These are phyloP conservation scores for Claviceps monticola DNA, from an alignment of 2,329 filamentous ascomycete genomes.

Conservation along the genomic window DNA sequence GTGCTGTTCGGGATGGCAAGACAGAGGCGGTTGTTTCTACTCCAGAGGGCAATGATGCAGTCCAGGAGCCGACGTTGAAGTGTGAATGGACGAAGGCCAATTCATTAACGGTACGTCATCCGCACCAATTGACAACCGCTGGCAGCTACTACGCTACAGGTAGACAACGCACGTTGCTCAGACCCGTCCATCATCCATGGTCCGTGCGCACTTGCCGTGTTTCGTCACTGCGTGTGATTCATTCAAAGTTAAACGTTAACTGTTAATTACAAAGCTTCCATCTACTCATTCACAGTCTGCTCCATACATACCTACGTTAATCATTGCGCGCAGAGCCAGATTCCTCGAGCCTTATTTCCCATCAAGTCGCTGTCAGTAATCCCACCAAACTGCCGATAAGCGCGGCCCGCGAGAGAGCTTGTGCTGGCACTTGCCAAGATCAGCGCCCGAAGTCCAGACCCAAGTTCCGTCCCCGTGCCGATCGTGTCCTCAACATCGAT, in stretches of 20 bases:
- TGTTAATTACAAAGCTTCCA: too few species aligned
- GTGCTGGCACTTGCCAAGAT: neutral
- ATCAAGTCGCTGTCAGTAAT: neutral
- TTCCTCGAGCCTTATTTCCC: neutral
- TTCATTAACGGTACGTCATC: too few species aligned
- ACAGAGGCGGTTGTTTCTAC: neutral
- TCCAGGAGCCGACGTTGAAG: neutral
- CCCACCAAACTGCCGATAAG: neutral
- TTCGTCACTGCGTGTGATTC: too few species aligned
- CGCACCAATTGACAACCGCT: too few species aligned
- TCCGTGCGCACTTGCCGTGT: too few species aligned
- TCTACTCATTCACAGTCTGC: too few species aligned
- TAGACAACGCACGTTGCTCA: too few species aligned
- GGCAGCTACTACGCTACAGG: too few species aligned
- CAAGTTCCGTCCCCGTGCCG: neutral
- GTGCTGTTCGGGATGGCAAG: neutral
- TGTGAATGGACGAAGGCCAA: neutral
- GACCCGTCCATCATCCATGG: too few species aligned
- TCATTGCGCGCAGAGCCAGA: neutral
- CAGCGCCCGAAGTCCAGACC: neutral
- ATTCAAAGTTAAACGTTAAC: too few species aligned
- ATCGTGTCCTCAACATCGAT: conserved; percentile 4
- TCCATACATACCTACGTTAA: too few species aligned
- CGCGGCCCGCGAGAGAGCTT: neutral
- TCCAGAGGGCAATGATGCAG: neutral